Percentiles rank a stretch among this genome's conserved stretches.
Evolutionary conservation across 1,284 basidiomycete genomes (phyloP).

Genomic region (Trichosporon sp.): DNA sequence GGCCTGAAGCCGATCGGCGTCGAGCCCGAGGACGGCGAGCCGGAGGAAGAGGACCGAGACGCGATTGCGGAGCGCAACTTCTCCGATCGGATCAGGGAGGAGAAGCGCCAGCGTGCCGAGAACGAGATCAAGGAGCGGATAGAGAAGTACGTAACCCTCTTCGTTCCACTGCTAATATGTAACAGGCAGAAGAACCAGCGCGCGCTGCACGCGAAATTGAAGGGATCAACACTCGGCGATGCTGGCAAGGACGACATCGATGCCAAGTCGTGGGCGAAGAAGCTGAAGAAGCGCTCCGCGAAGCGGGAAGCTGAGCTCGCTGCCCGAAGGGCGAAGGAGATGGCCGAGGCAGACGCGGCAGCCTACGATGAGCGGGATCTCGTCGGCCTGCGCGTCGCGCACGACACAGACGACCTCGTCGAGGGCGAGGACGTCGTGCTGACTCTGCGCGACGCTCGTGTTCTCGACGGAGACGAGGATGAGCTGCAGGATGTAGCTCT

Average conservation of each 20-base stretch:
- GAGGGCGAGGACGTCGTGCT: slow-evolving; percentile 94
- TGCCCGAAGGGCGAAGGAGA: slow-evolving; percentile 71
- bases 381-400: slow-evolving; percentile 89
- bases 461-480: slow-evolving; percentile 96
- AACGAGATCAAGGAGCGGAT: slow-evolving; percentile 76
- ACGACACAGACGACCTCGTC: slow-evolving; percentile 86
- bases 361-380: slow-evolving; percentile 80
- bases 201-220: slow-evolving; percentile 85
- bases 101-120: slow-evolving; percentile 71
- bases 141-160: slow-evolving; percentile 74
- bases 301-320: slow-evolving; percentile 76
- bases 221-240: slow-evolving; percentile 86
- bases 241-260: slow-evolving; percentile 65
- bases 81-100: slow-evolving; percentile 68
- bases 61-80: slow-evolving; percentile 77
- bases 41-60: slow-evolving; percentile 63
- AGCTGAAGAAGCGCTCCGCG: slow-evolving; percentile 82
- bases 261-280: slow-evolving; percentile 82
- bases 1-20: slow-evolving; percentile 92
- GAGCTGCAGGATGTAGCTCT: slow-evolving; percentile 93
- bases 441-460: slow-evolving; percentile 90
- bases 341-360: slow-evolving; percentile 77
- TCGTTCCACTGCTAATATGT: not conserved
- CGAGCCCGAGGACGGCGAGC: slow-evolving; percentile 54
- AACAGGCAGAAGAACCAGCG: slow-evolving; percentile 33